phyloP scores from a whole-genome alignment of 2,329 filamentous ascomycete genomes.

The Apiospora sp. region DNA sequence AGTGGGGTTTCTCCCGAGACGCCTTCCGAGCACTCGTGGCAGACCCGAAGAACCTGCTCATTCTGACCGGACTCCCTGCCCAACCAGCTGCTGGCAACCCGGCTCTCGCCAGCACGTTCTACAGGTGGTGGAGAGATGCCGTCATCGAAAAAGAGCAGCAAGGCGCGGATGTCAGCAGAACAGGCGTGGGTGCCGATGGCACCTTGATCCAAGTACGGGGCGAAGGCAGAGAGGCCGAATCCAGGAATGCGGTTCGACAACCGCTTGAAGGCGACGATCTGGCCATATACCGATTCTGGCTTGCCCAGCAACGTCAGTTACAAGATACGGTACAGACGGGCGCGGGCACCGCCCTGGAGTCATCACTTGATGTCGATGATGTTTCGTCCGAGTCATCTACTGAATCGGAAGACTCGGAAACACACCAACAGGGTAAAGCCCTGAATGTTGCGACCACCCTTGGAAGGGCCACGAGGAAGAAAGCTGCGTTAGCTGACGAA shows the following conservation, averaged over 20 bases:
- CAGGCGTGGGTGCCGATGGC: slow-evolving; percentile 45
- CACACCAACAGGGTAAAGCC: slow-evolving; percentile 89
- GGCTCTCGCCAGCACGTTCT: slow-evolving; percentile 75
- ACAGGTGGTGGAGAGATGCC: slow-evolving; percentile 77
- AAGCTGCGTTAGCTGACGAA: slow-evolving; percentile 85
- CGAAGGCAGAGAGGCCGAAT: slow-evolving; percentile 66
- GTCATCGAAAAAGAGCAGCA: slow-evolving; percentile 54
- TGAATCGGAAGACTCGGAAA: slow-evolving; percentile 86
- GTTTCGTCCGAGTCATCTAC: slow-evolving; percentile 88
- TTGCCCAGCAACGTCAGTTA: slow-evolving; percentile 86
- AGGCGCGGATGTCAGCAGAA: slow-evolving; percentile 26
- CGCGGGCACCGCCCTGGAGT: slow-evolving; percentile 72
- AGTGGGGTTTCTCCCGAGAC: slow-evolving; percentile 94
- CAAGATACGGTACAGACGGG: slow-evolving; percentile 80
- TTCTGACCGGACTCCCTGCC: slow-evolving; percentile 80
- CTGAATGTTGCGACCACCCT: slow-evolving; percentile 88
- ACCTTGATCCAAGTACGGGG: slow-evolving; percentile 72
- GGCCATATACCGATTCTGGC: slow-evolving; percentile 86
- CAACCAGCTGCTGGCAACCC: slow-evolving; percentile 49
- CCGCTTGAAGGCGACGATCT: slow-evolving; percentile 80
- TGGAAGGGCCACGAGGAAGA: slow-evolving; percentile 83
- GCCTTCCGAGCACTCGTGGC: slow-evolving; percentile 77
- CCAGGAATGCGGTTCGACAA: slow-evolving; percentile 68
- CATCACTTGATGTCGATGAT: slow-evolving; percentile 77
- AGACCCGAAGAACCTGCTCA: slow-evolving; percentile 82